Evolutionary conservation across 257 asterid species (phyloP).

Genomic region (Vinca minor): DNA sequence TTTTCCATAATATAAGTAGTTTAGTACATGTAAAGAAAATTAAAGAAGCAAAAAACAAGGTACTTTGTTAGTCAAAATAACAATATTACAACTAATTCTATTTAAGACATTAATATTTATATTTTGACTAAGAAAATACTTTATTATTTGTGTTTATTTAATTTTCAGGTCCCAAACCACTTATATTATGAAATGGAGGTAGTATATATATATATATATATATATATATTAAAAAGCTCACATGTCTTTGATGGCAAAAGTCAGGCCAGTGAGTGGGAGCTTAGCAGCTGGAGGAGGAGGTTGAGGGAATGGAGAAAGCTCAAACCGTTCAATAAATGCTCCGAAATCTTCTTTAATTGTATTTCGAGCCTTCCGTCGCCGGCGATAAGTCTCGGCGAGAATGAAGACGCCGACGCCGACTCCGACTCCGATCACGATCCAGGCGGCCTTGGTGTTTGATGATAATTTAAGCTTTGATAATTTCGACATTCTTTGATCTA

Average conservation of each 20-base stretch:
- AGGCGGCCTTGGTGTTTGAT: constrained; percentile 49
- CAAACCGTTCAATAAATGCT: constrained; percentile 65
- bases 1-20: no score
- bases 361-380: constrained; percentile 45
- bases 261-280: constrained; percentile 58
- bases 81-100: no score
- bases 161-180: no score
- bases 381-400: constrained; percentile 76
- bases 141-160: no score
- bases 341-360: constrained; percentile 61
- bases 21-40: no score
- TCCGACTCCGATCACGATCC: constrained; percentile 84
- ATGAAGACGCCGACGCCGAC: constrained; percentile 75
- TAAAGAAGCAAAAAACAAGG: no score
- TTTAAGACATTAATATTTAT: no score
- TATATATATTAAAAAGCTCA: constrained; percentile 17
- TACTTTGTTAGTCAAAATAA: no score
- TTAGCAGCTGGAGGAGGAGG: constrained; percentile 97
- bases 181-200: no score
- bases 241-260: constrained; percentile 84
- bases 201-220: no score
- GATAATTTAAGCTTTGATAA: constrained; percentile 50
- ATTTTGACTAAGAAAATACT: no score
- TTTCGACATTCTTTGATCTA: constrained; percentile 34
- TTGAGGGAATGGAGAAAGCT: constrained; percentile 71